These are phyloP conservation scores for Fraxinus dipetala DNA, from an alignment of 305 asterid genomes.

Conservation along the genomic window DNA sequence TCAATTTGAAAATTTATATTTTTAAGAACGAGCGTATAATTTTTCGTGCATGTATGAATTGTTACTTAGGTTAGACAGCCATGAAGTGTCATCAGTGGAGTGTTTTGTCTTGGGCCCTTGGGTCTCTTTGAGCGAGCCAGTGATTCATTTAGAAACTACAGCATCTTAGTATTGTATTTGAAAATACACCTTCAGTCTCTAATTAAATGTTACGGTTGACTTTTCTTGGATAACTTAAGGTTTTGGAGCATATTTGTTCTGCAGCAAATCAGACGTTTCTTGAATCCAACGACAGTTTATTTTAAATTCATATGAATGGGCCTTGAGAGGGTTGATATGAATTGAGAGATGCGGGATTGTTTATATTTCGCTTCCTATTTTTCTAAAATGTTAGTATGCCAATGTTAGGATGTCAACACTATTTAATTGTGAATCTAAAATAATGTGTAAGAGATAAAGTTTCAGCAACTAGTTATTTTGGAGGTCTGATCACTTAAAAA, in stretches of 20 bases:
- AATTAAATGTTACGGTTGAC: background rate
- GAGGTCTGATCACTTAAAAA: background rate
- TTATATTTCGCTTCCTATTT: background rate
- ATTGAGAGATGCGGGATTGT: background rate
- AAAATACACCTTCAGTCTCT: background rate
- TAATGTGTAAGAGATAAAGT: background rate
- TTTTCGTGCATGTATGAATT: background rate
- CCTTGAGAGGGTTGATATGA: background rate
- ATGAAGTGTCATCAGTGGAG: background rate
- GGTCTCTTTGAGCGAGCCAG: background rate
- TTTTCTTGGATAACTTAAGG: background rate
- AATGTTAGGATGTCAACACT: background rate
- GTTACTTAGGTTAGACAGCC: slow-evolving; percentile 1
- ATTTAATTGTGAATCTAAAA: background rate
- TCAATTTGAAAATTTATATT: background rate
- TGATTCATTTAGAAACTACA: background rate
- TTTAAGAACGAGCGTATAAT: background rate
- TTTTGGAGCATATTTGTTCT: background rate
- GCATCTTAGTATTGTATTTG: background rate
- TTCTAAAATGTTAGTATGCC: background rate
- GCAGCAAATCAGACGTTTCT: background rate
- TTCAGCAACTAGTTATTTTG: background rate
- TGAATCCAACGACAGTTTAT: background rate
- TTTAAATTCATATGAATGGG: background rate
- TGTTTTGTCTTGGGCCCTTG: background rate